phyloP scores from a whole-genome alignment of 192 early-diverging fungal species.

The Rhizophlyctis rosea region DNA sequence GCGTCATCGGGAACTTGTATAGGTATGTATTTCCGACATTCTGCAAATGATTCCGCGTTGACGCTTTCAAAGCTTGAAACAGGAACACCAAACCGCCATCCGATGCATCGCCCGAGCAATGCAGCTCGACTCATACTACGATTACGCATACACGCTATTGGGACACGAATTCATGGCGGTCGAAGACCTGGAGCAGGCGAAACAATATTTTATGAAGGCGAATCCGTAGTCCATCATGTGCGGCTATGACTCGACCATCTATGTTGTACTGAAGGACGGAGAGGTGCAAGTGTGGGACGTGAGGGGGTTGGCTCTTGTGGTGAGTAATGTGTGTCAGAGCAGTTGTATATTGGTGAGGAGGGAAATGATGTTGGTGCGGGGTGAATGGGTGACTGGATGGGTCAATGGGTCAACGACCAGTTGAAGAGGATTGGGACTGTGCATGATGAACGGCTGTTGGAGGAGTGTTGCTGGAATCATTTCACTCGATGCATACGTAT shows the following conservation, averaged over 20 bases:
- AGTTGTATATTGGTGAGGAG: background rate
- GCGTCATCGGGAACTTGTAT: constrained; percentile 45
- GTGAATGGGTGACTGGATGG: too few species aligned
- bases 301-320: background rate
- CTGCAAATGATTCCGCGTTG: constrained; percentile 25
- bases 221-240: constrained; percentile 5
- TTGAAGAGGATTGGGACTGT: too few species aligned
- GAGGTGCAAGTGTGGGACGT: background rate
- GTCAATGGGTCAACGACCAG: too few species aligned
- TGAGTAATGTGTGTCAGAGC: background rate
- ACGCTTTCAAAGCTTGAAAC: constrained; percentile 57
- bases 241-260: constrained; percentile 7
- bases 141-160: constrained; percentile 79
- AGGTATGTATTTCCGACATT: constrained; percentile 12
- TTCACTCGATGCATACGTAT: too few species aligned
- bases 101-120: constrained; percentile 75
- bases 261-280: background rate
- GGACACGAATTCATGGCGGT: constrained; percentile 78
- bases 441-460: too few species aligned
- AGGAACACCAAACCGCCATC: constrained; percentile 72
- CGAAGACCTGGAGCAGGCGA: constrained; percentile 74
- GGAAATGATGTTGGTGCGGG: too few species aligned
- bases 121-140: constrained; percentile 61
- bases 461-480: too few species aligned
- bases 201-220: constrained; percentile 59